Evolutionary conservation across 1,284 basidiomycete species (phyloP).

Genomic region (Porodaedalea pini): DNA sequence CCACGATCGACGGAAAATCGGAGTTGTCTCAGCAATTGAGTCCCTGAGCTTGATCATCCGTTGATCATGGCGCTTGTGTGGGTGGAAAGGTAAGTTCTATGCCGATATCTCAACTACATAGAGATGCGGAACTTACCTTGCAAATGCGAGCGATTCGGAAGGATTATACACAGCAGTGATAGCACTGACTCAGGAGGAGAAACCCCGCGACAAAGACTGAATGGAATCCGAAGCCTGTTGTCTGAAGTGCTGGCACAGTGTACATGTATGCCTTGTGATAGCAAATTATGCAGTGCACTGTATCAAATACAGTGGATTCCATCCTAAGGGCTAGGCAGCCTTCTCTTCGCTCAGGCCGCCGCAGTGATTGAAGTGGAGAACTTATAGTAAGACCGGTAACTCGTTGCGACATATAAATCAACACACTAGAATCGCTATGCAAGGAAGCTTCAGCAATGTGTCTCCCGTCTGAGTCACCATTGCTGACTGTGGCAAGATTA

Average conservation of each 20-base stretch:
- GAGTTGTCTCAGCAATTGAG: background rate
- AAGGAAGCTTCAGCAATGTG: background rate
- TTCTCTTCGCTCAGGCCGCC: background rate
- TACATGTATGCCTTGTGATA: background rate
- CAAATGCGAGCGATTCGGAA: slow-evolving; percentile 1
- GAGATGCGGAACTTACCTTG: slow-evolving; percentile 1
- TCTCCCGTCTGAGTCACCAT: background rate
- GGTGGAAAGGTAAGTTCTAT: background rate
- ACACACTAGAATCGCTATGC: background rate
- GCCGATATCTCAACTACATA: background rate
- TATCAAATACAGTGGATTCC: background rate
- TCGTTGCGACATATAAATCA: too few species aligned
- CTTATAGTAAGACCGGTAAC: too few species aligned
- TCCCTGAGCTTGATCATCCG: background rate
- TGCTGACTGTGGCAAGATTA: background rate
- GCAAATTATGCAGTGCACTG: background rate
- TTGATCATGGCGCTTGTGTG: background rate
- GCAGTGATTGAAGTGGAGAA: background rate
- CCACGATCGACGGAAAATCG: background rate
- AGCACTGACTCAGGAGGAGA: background rate
- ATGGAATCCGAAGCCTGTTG: slow-evolving; percentile 1
- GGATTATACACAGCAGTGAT: too few species aligned
- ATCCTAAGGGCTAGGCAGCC: background rate
- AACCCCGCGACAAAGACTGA: background rate
- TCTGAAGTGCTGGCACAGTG: background rate